phyloP scores from a whole-genome alignment of 768 basidiomycete species.

The Favolaschia claudopus region DNA sequence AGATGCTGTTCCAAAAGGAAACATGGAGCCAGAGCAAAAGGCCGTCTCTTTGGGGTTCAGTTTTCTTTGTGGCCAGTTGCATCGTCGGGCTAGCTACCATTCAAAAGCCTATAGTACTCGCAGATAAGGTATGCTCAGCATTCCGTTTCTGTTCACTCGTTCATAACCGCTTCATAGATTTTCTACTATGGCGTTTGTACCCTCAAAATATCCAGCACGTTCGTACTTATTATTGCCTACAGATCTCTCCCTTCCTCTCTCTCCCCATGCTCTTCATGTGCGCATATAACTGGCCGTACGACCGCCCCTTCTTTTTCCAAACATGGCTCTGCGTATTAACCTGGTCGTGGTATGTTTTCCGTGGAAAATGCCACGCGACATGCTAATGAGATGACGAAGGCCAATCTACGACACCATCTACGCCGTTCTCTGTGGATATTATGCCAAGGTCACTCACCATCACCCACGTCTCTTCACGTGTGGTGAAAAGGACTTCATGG shows the following conservation, averaged over 20 bases:
- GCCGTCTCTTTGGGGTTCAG: conserved; percentile 23
- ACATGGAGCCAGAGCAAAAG: conserved; percentile 27
- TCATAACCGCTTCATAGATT: conserved; percentile 34
- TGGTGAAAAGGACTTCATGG: conserved; percentile 51
- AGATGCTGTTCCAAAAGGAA: conserved; percentile 27
- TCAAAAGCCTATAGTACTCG: conserved; percentile 28
- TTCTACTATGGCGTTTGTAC: conserved; percentile 49
- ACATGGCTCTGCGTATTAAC: conserved; percentile 49
- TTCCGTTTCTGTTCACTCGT: not conserved
- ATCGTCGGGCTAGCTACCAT: conserved; percentile 30
- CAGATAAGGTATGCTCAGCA: conserved; percentile 28
- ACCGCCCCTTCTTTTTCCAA: conserved; percentile 56
- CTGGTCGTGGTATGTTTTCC: conserved; percentile 54
- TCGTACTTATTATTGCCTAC: not conserved
- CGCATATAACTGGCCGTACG: conserved; percentile 58
- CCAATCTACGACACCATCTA: conserved; percentile 39
- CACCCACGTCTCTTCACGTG: conserved; percentile 50
- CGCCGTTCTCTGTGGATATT: conserved; percentile 33
- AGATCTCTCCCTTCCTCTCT: conserved; percentile 56
- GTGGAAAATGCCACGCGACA: too few relatives aligned
- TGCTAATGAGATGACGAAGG: too few relatives aligned
- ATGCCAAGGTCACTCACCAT: too few relatives aligned
- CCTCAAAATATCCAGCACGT: not conserved
- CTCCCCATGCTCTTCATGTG: conserved; percentile 58
- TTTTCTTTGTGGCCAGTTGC: conserved; percentile 37